Evolutionary conservation across 495 filamentous ascomycete genomes (phyloP).

Genomic region (Pyrenula massariospora): DNA sequence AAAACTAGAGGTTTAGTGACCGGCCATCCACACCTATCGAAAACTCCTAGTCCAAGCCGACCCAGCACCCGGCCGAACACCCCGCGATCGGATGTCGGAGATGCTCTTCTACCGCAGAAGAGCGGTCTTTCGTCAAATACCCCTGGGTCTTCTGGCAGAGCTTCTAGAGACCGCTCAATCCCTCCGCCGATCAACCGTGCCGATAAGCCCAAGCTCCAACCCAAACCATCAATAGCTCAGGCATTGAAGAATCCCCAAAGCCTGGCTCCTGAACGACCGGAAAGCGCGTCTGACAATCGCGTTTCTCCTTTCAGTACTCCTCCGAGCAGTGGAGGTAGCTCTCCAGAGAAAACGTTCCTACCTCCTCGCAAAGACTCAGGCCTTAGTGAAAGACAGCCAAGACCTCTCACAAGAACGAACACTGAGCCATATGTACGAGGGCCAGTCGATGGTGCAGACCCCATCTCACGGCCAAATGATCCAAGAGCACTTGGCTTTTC

Average conservation of each 20-base stretch:
- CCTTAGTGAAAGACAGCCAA: conserved; percentile 8
- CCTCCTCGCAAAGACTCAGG: conserved; percentile 3
- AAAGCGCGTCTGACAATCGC: conserved; percentile 28
- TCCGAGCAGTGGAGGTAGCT: conserved; percentile 61
- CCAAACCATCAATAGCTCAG: conserved; percentile 19
- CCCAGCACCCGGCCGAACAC: not conserved
- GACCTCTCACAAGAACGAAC: conserved; percentile 12
- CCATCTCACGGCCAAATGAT: conserved; percentile 7
- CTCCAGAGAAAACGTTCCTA: conserved; percentile 14
- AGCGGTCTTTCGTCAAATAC: conserved; percentile 4
- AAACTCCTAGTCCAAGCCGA: conserved; percentile 20
- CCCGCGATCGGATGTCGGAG: conserved; percentile 1
- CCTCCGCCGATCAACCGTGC: conserved; percentile 72
- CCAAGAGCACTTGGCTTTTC: conserved; percentile 20
- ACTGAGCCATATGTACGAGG: conserved; percentile 17
- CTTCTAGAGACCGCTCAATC: conserved; percentile 12
- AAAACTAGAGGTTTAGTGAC: not conserved
- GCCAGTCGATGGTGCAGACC: conserved; percentile 10
- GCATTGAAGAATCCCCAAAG: not conserved
- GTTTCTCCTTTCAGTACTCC: conserved; percentile 87
- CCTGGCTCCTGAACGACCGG: not conserved
- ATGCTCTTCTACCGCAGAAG: not conserved
- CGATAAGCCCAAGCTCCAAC: conserved; percentile 65
- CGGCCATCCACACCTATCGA: conserved; percentile 10
- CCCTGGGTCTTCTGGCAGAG: not conserved